phyloP scores from a whole-genome alignment of 2,329 filamentous ascomycete genomes.

The Pseudogymnoascus sp. region DNA sequence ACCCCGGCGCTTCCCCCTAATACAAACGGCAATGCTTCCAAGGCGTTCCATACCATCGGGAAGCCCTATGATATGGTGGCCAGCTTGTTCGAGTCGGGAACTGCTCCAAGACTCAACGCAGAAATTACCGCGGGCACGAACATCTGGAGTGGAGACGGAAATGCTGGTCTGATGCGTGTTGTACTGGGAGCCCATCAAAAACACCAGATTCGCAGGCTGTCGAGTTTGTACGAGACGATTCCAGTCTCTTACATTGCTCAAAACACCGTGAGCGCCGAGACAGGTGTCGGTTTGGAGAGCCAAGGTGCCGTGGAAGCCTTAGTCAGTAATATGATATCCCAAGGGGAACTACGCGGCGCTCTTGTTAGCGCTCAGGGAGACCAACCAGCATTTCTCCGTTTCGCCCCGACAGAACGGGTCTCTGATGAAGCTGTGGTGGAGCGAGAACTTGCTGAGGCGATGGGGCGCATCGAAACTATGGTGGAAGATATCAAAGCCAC shows the following conservation, averaged over 20 bases:
- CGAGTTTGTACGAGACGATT: conserved; percentile 58
- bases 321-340: conserved; percentile 46
- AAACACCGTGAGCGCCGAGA: conserved; percentile 46
- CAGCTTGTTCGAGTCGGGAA: conserved; percentile 53
- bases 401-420: conserved; percentile 34
- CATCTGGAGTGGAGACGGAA: conserved; percentile 64
- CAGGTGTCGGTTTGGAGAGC: conserved; percentile 33
- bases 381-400: conserved; percentile 42
- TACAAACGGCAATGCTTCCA: conserved; percentile 43
- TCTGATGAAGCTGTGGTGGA: conserved; percentile 45
- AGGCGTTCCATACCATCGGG: conserved; percentile 47
- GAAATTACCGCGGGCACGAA: conserved; percentile 52
- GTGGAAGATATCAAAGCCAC: conserved; percentile 41
- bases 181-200: conserved; percentile 63
- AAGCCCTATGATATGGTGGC: conserved; percentile 66
- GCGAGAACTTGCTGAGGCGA: conserved; percentile 34
- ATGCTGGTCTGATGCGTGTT: conserved; percentile 59
- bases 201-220: conserved; percentile 66
- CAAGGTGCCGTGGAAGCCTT: conserved; percentile 39
- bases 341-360: conserved; percentile 43
- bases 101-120: conserved; percentile 50
- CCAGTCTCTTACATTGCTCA: conserved; percentile 44
- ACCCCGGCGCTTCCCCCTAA: conserved; percentile 46
- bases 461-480: conserved; percentile 37
- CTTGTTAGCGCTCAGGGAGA: conserved; percentile 35